Evolutionary conservation across 164 flowering plant genomes (phyloP).

Genomic region (Vitis rotundifolia): DNA sequence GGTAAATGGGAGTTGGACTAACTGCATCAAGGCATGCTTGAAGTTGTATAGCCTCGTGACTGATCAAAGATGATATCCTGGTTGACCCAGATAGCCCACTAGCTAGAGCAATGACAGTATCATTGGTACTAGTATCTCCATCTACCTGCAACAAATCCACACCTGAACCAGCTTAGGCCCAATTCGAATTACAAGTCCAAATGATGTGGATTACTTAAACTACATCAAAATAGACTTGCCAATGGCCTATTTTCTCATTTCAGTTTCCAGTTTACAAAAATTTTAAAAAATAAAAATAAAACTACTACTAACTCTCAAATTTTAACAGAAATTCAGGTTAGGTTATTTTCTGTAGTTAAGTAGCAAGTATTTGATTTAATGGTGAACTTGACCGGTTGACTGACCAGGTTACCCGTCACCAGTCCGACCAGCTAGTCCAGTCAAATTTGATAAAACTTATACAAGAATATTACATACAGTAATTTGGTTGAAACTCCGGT

Average conservation of each 20-base stretch:
- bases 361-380: too few relatives aligned
- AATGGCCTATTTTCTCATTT: too few relatives aligned
- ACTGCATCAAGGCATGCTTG: slow-evolving; percentile 95
- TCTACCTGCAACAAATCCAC: slow-evolving; percentile 67
- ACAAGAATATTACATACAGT: slow-evolving; percentile 50
- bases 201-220: too few relatives aligned
- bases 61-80: slow-evolving; percentile 56
- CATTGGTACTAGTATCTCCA: slow-evolving; percentile 98
- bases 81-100: slow-evolving; percentile 88
- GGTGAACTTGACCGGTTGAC: too few relatives aligned
- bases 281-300: too few relatives aligned
- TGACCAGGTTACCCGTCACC: too few relatives aligned
- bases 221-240: too few relatives aligned
- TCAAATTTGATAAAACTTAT: background rate
- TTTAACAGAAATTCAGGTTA: too few relatives aligned
- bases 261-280: too few relatives aligned
- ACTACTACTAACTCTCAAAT: too few relatives aligned
- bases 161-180: background rate
- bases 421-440: background rate
- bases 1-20: slow-evolving; percentile 20
- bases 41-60: slow-evolving; percentile 71
- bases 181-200: too few relatives aligned
- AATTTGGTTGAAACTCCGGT: slow-evolving; percentile 95
- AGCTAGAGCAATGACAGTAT: slow-evolving; percentile 93
- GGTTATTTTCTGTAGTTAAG: too few relatives aligned